Evolutionary conservation across 2,329 filamentous ascomycete genomes (phyloP).

Genomic region (Capronia epimyces): DNA sequence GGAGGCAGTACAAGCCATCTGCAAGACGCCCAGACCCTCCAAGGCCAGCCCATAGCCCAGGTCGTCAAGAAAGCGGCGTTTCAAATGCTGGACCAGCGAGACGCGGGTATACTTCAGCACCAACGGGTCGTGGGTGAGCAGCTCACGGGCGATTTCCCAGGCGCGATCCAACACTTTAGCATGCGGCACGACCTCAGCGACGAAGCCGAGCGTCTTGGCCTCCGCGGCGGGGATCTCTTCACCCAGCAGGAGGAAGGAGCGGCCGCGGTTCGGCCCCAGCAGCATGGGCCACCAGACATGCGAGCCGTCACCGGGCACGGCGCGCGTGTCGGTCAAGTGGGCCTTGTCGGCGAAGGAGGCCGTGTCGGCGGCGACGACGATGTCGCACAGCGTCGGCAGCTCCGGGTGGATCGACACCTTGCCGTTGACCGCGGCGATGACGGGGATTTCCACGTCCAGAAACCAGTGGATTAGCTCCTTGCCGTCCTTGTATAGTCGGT

Average conservation of each 20-base stretch:
- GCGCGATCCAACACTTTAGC: neutral
- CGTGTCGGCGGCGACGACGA: constrained; percentile 1
- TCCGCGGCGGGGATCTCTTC: neutral
- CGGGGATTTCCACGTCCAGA: neutral
- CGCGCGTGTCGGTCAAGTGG: neutral
- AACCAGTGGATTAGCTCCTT: neutral
- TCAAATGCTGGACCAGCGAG: too few relatives aligned
- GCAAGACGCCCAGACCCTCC: too few relatives aligned
- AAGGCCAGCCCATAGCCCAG: too few relatives aligned
- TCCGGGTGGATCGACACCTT: constrained; percentile 1
- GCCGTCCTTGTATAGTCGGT: too few relatives aligned
- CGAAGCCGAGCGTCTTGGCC: neutral
- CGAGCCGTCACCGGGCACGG: constrained; percentile 1
- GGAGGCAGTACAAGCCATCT: too few relatives aligned
- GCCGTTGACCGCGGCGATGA: constrained; percentile 4
- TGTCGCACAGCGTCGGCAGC: neutral
- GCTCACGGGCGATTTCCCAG: neutral
- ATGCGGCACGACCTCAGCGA: neutral
- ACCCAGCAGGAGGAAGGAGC: neutral
- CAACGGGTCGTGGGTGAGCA: neutral
- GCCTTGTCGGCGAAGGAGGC: neutral
- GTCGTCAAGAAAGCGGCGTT: too few relatives aligned
- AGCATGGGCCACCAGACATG: constrained; percentile 2
- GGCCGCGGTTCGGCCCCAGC: neutral
- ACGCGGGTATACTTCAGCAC: too few relatives aligned